Conservation (phyloP, 257 asterid genomes). For the Solanum tarijense region DNA sequence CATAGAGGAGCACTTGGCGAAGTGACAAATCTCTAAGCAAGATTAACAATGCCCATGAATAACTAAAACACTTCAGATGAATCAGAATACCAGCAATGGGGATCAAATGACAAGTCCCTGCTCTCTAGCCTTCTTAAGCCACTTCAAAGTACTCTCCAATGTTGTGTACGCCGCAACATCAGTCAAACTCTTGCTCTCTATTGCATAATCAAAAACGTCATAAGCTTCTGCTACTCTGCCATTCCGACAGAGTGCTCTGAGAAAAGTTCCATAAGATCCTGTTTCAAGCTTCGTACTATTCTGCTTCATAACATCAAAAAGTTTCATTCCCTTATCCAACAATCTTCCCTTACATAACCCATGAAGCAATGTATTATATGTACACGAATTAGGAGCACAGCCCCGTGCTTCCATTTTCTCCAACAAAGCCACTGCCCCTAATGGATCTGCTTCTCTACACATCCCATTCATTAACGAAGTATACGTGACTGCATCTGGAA, state of each 20-base stretch:
- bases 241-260: slow-evolving; percentile 64
- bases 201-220: slow-evolving; percentile 79
- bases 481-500: slow-evolving; percentile 73
- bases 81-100: slow-evolving; percentile 7
- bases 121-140: slow-evolving; percentile 78
- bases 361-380: slow-evolving; percentile 76
- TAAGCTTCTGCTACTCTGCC: slow-evolving; percentile 85
- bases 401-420: slow-evolving; percentile 72
- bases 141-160: slow-evolving; percentile 67
- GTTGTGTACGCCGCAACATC: slow-evolving; percentile 78
- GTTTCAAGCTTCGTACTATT: slow-evolving; percentile 51
- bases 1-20: not conserved
- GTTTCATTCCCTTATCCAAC: slow-evolving; percentile 57
- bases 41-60: not conserved
- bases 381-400: slow-evolving; percentile 68
- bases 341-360: slow-evolving; percentile 78
- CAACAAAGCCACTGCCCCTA: slow-evolving; percentile 65
- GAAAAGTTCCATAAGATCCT: slow-evolving; percentile 67
- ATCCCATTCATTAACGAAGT: slow-evolving; percentile 95
- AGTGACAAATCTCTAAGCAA: not conserved
- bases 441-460: slow-evolving; percentile 73
- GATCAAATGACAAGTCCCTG: slow-evolving; percentile 55
- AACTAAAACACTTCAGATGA: not conserved
- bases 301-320: slow-evolving; percentile 56
- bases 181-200: slow-evolving; percentile 80